Evolutionary conservation across 2,329 filamentous ascomycete genomes (phyloP).

Genomic region (Talaromyces sp.): DNA sequence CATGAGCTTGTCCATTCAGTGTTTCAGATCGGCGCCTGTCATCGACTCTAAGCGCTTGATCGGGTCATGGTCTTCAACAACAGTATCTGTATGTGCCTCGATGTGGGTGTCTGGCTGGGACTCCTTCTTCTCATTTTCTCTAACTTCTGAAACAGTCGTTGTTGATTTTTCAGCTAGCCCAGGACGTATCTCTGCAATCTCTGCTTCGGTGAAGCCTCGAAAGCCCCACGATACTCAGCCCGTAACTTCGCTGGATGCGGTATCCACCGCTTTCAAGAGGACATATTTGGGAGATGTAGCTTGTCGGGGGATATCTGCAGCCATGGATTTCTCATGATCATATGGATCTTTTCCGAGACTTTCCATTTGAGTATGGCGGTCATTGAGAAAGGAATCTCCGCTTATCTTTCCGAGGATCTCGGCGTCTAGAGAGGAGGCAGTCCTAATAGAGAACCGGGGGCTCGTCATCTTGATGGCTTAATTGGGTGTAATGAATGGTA

Average conservation of each 20-base stretch:
- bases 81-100: not conserved
- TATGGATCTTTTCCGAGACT: not conserved
- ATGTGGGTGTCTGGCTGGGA: not conserved
- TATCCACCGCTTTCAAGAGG: not conserved
- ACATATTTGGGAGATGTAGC: not conserved
- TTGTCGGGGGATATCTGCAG: not conserved
- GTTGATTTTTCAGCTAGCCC: not conserved
- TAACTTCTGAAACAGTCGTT: not conserved
- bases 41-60: not conserved
- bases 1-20: slow-evolving; percentile 2
- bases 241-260: not conserved
- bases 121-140: not conserved
- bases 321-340: not conserved
- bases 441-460: not conserved
- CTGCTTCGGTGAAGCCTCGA: not conserved
- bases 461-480: not conserved
- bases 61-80: not conserved
- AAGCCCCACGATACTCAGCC: not conserved
- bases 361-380: slow-evolving; percentile 1
- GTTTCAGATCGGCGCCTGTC: not conserved
- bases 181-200: not conserved
- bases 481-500: not conserved
- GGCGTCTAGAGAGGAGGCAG: not conserved
- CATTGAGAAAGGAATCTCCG: slow-evolving; percentile 1
- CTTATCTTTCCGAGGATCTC: not conserved